Evolutionary conservation across 305 asterid species (phyloP).

Genomic region (Nicotiana rustica): DNA sequence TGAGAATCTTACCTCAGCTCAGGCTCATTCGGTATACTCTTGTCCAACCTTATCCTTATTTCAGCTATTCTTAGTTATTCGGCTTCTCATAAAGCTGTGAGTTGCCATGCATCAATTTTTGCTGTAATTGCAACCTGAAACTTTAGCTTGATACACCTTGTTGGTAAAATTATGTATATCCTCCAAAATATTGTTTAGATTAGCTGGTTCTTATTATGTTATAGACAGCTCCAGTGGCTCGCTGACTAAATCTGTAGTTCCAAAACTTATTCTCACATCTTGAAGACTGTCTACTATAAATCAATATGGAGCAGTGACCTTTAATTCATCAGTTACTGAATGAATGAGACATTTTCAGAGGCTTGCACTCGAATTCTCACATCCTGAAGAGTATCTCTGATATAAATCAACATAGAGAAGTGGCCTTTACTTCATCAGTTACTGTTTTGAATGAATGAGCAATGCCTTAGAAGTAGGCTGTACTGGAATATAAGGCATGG

Average conservation of each 20-base stretch:
- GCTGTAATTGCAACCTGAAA: constrained; percentile 1
- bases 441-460: background rate
- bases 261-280: background rate
- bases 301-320: too few relatives aligned
- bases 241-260: background rate
- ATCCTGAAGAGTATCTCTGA: background rate
- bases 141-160: constrained; percentile 16
- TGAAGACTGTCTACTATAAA: too few relatives aligned
- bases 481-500: background rate
- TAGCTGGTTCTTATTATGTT: background rate
- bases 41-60: constrained; percentile 13
- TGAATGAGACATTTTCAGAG: too few relatives aligned
- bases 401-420: background rate
- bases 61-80: background rate
- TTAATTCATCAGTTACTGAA: too few relatives aligned
- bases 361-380: background rate
- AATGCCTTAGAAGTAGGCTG: background rate
- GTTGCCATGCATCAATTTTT: background rate
- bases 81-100: constrained; percentile 15
- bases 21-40: background rate
- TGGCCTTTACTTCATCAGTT: background rate
- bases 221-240: background rate
- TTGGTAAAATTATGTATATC: background rate
- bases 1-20: background rate
- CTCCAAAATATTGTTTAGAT: constrained; percentile 1